Evolutionary conservation across 2,329 filamentous ascomycete species (phyloP).

Genomic region (Metarhizium guizhouense): DNA sequence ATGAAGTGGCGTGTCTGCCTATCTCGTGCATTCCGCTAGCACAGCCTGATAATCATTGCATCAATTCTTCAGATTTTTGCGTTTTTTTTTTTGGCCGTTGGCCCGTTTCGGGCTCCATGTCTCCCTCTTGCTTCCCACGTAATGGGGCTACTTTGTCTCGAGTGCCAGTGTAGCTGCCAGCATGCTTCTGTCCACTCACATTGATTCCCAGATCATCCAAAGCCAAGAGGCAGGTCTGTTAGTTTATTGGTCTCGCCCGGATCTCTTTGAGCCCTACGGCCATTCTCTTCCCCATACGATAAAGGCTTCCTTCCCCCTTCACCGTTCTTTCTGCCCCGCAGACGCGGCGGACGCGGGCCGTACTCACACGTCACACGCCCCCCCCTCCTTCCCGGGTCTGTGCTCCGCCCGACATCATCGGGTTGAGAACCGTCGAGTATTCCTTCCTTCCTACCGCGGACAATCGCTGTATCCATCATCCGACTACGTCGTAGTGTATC

Average conservation of each 20-base stretch:
- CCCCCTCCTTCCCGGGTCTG: not conserved
- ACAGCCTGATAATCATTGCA: no score
- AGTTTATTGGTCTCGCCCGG: not conserved
- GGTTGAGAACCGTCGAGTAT: no score
- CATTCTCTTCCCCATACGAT: not conserved
- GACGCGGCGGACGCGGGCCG: not conserved
- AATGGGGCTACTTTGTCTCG: not conserved
- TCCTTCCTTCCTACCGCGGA: no score
- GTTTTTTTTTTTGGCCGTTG: no score
- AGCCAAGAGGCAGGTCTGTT: not conserved
- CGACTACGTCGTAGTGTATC: no score
- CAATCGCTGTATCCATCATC: no score
- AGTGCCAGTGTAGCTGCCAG: not conserved
- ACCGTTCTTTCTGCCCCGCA: slow-evolving; percentile 3
- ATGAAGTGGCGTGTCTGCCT: no score
- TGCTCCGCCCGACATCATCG: not conserved
- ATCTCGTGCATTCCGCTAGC: no score
- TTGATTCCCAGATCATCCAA: not conserved
- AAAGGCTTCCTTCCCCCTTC: not conserved
- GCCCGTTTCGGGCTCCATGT: no score
- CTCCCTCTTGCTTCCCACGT: no score
- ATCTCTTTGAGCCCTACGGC: not conserved
- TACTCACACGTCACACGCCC: not conserved
- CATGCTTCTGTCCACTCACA: not conserved
- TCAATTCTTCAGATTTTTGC: no score